Base-by-base conservation (phyloP, 805 yeast species). In the Candida adriatica region DNA sequence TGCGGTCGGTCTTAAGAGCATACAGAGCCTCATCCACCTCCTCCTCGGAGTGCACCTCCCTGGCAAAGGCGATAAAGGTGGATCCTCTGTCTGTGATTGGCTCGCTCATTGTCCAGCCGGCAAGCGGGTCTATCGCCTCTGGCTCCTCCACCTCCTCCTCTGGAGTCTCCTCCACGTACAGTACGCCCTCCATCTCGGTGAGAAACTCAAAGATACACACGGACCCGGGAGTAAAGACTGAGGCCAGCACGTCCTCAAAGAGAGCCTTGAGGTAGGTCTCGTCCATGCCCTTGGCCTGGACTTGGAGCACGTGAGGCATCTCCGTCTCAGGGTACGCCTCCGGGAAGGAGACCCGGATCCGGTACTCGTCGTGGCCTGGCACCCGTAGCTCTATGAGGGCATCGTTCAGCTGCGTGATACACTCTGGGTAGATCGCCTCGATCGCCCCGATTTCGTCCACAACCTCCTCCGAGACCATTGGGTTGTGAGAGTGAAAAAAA, bases 51-150 rank as follows among this genome's bases (percentile, higher is more conserved):
- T 64, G 51, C 0, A 79, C 90, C 28, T 55, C 58, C 22, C 75
- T 61, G 0, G 88, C 85, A 51, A 75, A 81, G 0, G 82, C 96
- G 31, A 86, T 68, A 46, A 90, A 90, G 1, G 85, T 78, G 0
- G 96, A 86, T 10, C 84, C 86, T 34, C 96, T 61, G 53, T 90
- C 98, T 1, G 68, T 59, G 2, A 88, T 68, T 0, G 94, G 82
- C 2, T 82, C 94, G 1, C 94, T 79, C 8, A 68, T 65, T 1
- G 59, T 48, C 97, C 97, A 92, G 1, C 79, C 81, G 24, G 63
- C 70, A n/a, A 82, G 53, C 1, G 73, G 73, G 41, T 80, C 73
- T 1, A 43, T 31, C 13, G 19, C 20, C 10, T 27, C 30, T 7
- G n/a, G 18, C 8, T 27, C 36, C 7, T 39, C 35, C 5, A 34